Conservation (phyloP, 768 basidiomycete genomes). For the Leccinum uliginosum region DNA sequence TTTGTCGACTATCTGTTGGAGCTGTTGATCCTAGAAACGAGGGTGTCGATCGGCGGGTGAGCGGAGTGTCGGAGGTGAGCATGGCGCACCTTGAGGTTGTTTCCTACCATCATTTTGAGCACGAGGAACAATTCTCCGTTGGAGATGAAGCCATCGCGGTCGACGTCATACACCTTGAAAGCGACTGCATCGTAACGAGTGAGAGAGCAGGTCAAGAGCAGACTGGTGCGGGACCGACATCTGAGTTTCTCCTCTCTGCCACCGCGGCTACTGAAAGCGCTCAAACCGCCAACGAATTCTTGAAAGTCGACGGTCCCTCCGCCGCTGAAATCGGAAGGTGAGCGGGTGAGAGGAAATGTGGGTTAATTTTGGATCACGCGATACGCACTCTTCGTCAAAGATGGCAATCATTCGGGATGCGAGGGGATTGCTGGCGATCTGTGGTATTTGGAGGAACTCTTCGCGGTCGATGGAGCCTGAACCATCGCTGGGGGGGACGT, state of each 20-base stretch:
- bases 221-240: constrained; percentile 52
- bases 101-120: constrained; percentile 99
- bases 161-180: constrained; percentile 99
- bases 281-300: constrained; percentile 96
- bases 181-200: constrained; percentile 60
- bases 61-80: background rate
- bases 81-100: constrained; percentile 81
- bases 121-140: constrained; percentile 99
- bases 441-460: constrained; percentile 98
- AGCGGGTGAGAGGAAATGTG: background rate
- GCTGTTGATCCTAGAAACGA: constrained; percentile 77
- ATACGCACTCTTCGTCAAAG: constrained; percentile 95
- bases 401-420: constrained; percentile 99
- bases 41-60: background rate
- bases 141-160: constrained; percentile 95
- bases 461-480: constrained; percentile 98
- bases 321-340: constrained; percentile 51
- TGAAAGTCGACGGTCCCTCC: constrained; percentile 99
- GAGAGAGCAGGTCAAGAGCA: background rate
- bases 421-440: constrained; percentile 96
- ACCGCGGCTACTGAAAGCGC: constrained; percentile 95
- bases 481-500: constrained; percentile 63
- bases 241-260: constrained; percentile 94
- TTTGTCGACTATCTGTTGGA: constrained; percentile 99
- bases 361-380: constrained; percentile 1